Evolutionary conservation across 768 basidiomycete genomes (phyloP).

Genomic region (Mycena pura): DNA sequence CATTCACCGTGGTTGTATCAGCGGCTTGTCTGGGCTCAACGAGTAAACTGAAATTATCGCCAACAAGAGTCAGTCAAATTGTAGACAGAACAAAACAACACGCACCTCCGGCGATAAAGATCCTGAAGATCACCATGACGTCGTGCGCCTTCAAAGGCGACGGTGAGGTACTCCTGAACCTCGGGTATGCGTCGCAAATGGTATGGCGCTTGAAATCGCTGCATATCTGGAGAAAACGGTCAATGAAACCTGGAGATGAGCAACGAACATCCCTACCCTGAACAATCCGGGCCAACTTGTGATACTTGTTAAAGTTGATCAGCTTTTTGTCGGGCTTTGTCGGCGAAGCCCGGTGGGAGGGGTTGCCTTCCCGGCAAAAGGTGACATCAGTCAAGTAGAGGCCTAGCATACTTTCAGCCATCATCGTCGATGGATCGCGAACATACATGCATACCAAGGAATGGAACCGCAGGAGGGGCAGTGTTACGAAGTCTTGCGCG

Average conservation of each 20-base stretch:
- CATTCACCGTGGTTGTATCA: conserved; percentile 66
- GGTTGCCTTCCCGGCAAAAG: conserved; percentile 95
- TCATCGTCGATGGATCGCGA: not conserved
- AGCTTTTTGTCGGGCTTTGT: conserved; percentile 76
- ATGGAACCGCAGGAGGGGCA: conserved; percentile 92
- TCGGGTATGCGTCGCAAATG: conserved; percentile 89
- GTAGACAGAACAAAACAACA: conserved; percentile 17
- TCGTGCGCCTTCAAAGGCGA: conserved; percentile 76
- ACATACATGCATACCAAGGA: conserved; percentile 74
- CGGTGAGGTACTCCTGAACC: conserved; percentile 79
- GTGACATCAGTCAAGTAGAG: conserved; percentile 92
- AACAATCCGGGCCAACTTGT: conserved; percentile 85
- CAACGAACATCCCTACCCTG: conserved; percentile 57
- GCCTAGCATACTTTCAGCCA: conserved; percentile 49
- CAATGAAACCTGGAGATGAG: not conserved
- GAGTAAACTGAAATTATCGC: conserved; percentile 61
- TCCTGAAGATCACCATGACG: conserved; percentile 86
- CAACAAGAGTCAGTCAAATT: conserved; percentile 9
- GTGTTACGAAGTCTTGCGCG: conserved; percentile 85
- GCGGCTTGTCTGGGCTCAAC: conserved; percentile 85
- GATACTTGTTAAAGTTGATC: conserved; percentile 97
- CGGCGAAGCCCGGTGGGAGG: conserved; percentile 82
- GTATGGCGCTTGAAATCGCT: conserved; percentile 89
- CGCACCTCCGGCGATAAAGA: conserved; percentile 83
- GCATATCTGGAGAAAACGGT: conserved; percentile 66